These are phyloP conservation scores for Lindgomyces ingoldianus DNA, from an alignment of 495 filamentous ascomycete genomes.

Conservation along the genomic window DNA sequence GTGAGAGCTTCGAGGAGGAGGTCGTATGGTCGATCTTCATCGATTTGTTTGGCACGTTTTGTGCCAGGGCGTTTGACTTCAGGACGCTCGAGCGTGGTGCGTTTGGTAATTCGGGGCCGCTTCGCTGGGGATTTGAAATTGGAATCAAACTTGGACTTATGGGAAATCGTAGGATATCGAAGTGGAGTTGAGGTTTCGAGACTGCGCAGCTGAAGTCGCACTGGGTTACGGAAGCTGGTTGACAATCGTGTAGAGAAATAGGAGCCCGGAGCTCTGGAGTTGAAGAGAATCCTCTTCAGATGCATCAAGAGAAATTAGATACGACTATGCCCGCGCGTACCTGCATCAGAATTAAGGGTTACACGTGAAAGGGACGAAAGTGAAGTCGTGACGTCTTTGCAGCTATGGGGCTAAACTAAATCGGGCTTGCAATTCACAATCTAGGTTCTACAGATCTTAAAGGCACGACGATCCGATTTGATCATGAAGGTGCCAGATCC, in stretches of 20 bases:
- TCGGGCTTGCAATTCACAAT: too few species aligned
- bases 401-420: too few species aligned
- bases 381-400: not conserved
- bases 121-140: too few species aligned
- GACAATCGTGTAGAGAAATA: too few species aligned
- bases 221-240: too few species aligned
- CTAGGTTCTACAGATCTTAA: not conserved
- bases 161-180: not conserved
- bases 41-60: slow-evolving; percentile 51
- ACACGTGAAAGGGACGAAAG: not conserved
- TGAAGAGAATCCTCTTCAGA: too few species aligned
- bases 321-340: not conserved
- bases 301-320: not conserved
- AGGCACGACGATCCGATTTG: not conserved
- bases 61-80: slow-evolving; percentile 47
- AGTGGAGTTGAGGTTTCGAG: not conserved
- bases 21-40: slow-evolving; percentile 42
- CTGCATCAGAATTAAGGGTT: not conserved
- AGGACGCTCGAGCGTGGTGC: slow-evolving; percentile 11
- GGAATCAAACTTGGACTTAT: not conserved
- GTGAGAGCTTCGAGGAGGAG: slow-evolving; percentile 37
- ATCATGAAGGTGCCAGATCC: not conserved
- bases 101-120: slow-evolving; percentile 23
- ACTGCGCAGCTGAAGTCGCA: too few species aligned
- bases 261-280: too few species aligned